Conservation (phyloP, 148 eudicot genomes). For the Vaccinium darrowii region DNA sequence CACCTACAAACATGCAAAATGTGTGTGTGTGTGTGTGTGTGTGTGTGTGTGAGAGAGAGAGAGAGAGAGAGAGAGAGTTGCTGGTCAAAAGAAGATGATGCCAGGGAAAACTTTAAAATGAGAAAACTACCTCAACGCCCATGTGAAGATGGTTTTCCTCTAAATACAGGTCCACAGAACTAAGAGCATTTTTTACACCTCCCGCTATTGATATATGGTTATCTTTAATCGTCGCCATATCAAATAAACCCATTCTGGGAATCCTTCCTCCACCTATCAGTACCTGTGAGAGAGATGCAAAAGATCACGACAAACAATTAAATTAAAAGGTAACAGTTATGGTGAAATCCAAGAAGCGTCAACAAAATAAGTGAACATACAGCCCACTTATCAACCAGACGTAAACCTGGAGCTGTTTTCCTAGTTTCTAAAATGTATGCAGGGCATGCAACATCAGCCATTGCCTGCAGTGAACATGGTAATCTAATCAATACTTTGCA, state of each 20-base stretch:
- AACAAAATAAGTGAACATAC: constrained; percentile 45
- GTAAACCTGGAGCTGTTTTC: constrained; percentile 95
- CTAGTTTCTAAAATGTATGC: constrained; percentile 84
- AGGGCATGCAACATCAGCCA: constrained; percentile 93
- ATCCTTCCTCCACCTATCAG: constrained; percentile 92
- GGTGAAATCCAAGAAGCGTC: neutral
- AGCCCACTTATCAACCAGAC: constrained; percentile 99
- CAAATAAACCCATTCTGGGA: constrained; percentile 94
- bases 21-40: neutral
- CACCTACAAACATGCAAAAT: neutral
- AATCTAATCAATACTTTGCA: neutral
- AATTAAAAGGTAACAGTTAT: neutral
- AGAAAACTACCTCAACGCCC: constrained; percentile 81
- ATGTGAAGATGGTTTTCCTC: constrained; percentile 68
- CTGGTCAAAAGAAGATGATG: neutral
- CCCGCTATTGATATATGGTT: constrained; percentile 94
- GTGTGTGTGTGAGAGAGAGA: neutral
- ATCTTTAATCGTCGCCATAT: constrained; percentile 95
- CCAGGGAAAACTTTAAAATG: neutral
- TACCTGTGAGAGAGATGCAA: constrained; percentile 44
- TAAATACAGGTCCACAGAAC: constrained; percentile 72
- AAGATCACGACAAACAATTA: constrained; percentile 3
- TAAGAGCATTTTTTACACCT: constrained; percentile 72
- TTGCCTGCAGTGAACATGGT: constrained; percentile 45
- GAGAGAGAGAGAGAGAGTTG: no score